Base-by-base conservation (phyloP, 73 alveolate species). In the Uronychia binucleata region DNA sequence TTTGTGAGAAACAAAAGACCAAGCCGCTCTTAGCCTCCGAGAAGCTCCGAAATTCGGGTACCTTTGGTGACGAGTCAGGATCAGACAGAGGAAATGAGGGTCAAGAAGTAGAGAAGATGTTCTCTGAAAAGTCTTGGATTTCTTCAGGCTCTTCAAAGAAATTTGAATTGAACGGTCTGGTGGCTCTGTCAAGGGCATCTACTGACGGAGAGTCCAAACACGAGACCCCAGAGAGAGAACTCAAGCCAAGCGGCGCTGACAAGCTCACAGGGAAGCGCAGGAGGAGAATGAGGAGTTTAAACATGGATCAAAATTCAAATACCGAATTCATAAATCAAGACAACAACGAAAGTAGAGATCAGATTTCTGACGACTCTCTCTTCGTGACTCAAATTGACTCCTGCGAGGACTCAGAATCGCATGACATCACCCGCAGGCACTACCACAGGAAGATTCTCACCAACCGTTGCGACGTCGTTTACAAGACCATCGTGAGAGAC, bases 401-500 rank as follows among this genome's bases (percentile, higher is more conserved):
- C n/a, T 46, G 67, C 67, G 67, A 46, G 19, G 67, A 19, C 67
- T 11, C n/a, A 5, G 19, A 11, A 19, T 5, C 5, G n/a, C 5
- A 5, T 11, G 67, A 19, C n/a, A 19, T 46, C 5, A 46, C 19
- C n/a, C 67, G 67, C 67, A 46, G 19, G 67, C 67, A 46, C 67
- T 46, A 46, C 67, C 67, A 46, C 19, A 5, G 67, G n/a, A 46
- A 46, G 67, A 46, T 46, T 19, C 67, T 46, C n/a, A 46, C 67
- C 67, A 46, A 46, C 30, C 77, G 94, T 27, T 28, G 94, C 30
- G 94, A 88, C 57, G 94, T 88, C 1, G 80, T 88, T 0, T 88
- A 77, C 77, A 88, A 88, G 57, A 88, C 94, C 25, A 67, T 88
- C 25, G 59, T 82, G 1, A 82, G 94, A 75, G 94, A 88, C 35